A percentile compares a stretch with the other conserved stretches of the same genome.
Conservation (phyloP, 2,329 filamentous ascomycete species). For the Juglanconis juglandina region DNA sequence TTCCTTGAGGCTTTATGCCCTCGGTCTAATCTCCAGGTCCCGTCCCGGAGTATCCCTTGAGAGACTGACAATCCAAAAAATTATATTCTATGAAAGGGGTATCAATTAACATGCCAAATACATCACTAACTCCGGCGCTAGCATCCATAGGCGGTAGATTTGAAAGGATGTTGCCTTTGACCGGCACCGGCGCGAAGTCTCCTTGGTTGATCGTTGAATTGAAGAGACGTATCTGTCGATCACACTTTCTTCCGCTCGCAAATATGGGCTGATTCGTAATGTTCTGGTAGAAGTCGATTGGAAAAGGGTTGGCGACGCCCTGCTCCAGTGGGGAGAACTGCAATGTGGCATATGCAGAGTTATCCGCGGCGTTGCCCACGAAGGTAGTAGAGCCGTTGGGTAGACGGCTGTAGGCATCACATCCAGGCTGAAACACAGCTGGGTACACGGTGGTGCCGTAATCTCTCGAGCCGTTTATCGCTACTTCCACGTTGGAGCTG, state of each 20-base stretch:
- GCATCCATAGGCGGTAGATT: conserved; percentile 23
- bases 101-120: conserved; percentile 29
- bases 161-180: conserved; percentile 24
- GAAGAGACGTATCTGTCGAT: conserved; percentile 34
- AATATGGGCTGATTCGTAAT: conserved; percentile 56
- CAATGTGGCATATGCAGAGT: conserved; percentile 27
- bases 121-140: conserved; percentile 18
- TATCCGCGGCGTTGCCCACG: conserved; percentile 20
- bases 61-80: conserved; percentile 26
- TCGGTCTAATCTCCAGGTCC: conserved; percentile 12
- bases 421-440: conserved; percentile 42
- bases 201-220: conserved; percentile 27
- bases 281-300: conserved; percentile 44
- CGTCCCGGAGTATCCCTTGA: conserved; percentile 26
- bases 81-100: conserved; percentile 34
- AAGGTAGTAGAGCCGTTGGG: conserved; percentile 26
- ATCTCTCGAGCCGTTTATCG: conserved; percentile 39
- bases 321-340: conserved; percentile 22
- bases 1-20: background rate
- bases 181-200: conserved; percentile 23
- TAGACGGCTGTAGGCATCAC: conserved; percentile 44
- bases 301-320: conserved; percentile 27
- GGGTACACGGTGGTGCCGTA: conserved; percentile 45
- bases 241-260: conserved; percentile 42
- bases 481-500: conserved; percentile 37